Percentiles rank a stretch among this genome's conserved stretches.
phyloP scores from a whole-genome alignment of 2,329 filamentous ascomycete genomes.

The Zymoseptoria crescenta region DNA sequence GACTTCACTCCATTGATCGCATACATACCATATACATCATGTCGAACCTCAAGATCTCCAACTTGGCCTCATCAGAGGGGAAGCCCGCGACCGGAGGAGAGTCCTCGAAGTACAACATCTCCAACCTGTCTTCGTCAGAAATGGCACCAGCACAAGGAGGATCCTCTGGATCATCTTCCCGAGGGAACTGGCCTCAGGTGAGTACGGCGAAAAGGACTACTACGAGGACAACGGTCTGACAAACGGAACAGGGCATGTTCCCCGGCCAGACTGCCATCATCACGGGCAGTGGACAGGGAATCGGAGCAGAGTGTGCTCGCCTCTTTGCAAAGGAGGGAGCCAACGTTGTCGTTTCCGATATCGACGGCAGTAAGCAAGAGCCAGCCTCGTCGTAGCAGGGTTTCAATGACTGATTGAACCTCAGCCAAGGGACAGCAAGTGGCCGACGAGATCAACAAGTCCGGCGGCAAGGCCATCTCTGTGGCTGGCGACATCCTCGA shows the following conservation, averaged over 20 bases:
- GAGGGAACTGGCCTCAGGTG: not conserved
- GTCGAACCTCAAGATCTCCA: not conserved
- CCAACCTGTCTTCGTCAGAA: not conserved
- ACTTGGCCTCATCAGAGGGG: not conserved
- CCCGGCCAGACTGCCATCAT: slow-evolving; percentile 78
- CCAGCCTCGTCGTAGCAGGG: not conserved
- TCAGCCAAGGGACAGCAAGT: slow-evolving; percentile 62
- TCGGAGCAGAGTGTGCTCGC: slow-evolving; percentile 74
- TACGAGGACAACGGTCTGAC: not conserved
- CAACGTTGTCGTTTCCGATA: slow-evolving; percentile 75
- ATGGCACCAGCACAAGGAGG: not conserved
- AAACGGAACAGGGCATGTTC: slow-evolving; percentile 56
- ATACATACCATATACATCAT: not conserved
- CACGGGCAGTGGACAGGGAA: slow-evolving; percentile 54
- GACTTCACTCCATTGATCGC: not conserved
- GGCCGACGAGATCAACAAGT: slow-evolving; percentile 60
- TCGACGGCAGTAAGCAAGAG: slow-evolving; percentile 55
- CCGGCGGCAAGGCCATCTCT: slow-evolving; percentile 60
- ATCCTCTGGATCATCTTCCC: not conserved
- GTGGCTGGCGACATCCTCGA: slow-evolving; percentile 72
- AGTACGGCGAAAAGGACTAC: not conserved
- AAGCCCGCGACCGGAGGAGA: not conserved
- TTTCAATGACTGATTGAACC: not conserved
- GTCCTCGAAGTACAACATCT: not conserved
- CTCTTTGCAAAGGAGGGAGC: slow-evolving; percentile 81